Conservation (phyloP, 306 rosid species). For the Cicer judaicum region DNA sequence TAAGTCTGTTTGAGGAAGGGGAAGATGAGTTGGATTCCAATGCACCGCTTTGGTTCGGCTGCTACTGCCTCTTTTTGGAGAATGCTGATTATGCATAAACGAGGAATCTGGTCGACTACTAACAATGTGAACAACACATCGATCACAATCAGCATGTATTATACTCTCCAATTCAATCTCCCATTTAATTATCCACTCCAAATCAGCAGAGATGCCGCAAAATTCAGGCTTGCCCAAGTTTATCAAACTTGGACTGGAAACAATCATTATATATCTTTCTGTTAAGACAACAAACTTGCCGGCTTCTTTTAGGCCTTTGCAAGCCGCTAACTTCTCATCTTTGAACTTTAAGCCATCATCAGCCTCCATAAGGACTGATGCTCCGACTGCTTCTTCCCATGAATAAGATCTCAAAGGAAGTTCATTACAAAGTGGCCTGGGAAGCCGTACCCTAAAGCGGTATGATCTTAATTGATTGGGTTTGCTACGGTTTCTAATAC, state of each 20-base stretch:
- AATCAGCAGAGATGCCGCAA: slow-evolving; percentile 68
- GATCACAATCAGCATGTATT: slow-evolving; percentile 68
- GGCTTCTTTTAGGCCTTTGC: slow-evolving; percentile 84
- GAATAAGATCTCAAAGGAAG: slow-evolving; percentile 78
- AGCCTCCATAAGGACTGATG: slow-evolving; percentile 69
- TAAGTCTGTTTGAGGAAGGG: slow-evolving; percentile 78
- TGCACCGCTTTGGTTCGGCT: slow-evolving; percentile 53
- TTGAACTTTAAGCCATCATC: slow-evolving; percentile 67
- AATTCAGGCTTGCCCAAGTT: slow-evolving; percentile 81
- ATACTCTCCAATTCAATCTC: slow-evolving; percentile 80
- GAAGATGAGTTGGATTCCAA: slow-evolving; percentile 79
- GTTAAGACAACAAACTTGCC: slow-evolving; percentile 80
- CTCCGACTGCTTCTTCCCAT: slow-evolving; percentile 92
- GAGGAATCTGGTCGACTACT: slow-evolving; percentile 77
- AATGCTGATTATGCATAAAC: slow-evolving; percentile 57
- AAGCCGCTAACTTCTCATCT: slow-evolving; percentile 70
- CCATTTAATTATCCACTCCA: slow-evolving; percentile 74
- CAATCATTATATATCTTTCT: slow-evolving; percentile 63
- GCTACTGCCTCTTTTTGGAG: slow-evolving; percentile 56
- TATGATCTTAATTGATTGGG: slow-evolving; percentile 65
- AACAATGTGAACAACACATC: slow-evolving; percentile 72
- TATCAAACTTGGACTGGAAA: slow-evolving; percentile 66
- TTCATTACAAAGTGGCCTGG: slow-evolving; percentile 69
- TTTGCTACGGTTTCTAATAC: slow-evolving; percentile 90
- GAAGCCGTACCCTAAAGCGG: slow-evolving; percentile 73